Conservation (phyloP, 2,329 filamentous ascomycete species). For the Raffaelea arxii region DNA sequence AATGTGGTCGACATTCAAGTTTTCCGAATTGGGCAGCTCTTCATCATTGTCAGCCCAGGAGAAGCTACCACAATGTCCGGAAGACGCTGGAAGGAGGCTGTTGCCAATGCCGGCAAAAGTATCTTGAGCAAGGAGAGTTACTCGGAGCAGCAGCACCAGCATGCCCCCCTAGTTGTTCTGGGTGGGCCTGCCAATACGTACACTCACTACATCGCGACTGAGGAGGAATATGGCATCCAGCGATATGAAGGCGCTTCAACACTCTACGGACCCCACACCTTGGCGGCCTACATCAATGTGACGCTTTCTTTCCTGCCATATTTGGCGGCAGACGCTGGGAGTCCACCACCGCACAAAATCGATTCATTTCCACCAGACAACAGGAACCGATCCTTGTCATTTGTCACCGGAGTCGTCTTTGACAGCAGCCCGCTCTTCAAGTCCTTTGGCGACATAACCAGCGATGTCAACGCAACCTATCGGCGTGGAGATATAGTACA, state of each 20-base stretch:
- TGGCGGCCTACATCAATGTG: conserved; percentile 80
- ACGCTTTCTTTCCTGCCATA: conserved; percentile 61
- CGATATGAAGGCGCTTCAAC: conserved; percentile 88
- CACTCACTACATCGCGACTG: conserved; percentile 34
- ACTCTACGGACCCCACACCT: conserved; percentile 71
- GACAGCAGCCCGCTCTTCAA: conserved; percentile 58
- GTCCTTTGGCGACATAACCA: conserved; percentile 58
- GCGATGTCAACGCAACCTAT: conserved; percentile 45
- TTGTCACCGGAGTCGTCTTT: conserved; percentile 69
- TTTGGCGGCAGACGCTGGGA: conserved; percentile 38
- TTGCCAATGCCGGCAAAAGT: conserved; percentile 41
- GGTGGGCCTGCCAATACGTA: conserved; percentile 86
- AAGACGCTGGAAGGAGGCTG: conserved; percentile 69
- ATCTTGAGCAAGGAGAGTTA: conserved; percentile 22
- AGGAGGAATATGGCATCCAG: conserved; percentile 55
- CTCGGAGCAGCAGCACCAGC: conserved; percentile 17
- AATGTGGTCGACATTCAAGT: conserved; percentile 86
- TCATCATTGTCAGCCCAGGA: conserved; percentile 76
- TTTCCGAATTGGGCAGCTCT: conserved; percentile 72
- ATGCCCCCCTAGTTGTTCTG: conserved; percentile 67
- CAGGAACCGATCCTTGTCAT: conserved; percentile 61
- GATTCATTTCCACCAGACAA: conserved; percentile 67
- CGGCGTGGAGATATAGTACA: conserved; percentile 44
- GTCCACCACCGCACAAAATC: conserved; percentile 25
- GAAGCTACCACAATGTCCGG: conserved; percentile 92